phyloP scores from a whole-genome alignment of 768 basidiomycete genomes.

The Agrocybe praecox region DNA sequence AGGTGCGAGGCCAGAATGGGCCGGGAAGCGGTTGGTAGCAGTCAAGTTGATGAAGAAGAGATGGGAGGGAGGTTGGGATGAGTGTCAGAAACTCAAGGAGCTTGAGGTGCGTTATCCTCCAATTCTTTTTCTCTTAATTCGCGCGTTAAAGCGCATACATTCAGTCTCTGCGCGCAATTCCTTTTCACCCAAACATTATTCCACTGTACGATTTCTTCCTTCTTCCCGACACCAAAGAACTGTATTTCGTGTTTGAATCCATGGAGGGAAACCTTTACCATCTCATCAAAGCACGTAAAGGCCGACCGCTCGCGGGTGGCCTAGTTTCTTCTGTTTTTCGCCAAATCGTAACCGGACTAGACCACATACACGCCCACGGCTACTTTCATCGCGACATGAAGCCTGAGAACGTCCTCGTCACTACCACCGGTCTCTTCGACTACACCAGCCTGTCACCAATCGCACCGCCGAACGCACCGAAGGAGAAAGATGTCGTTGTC shows the following conservation, averaged over 20 bases:
- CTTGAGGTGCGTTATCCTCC: constrained; percentile 68
- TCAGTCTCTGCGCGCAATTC: constrained; percentile 92
- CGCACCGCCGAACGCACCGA: constrained; percentile 60
- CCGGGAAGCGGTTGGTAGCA: constrained; percentile 92
- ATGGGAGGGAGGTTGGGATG: constrained; percentile 98
- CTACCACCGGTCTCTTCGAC: constrained; percentile 93
- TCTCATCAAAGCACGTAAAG: constrained; percentile 96
- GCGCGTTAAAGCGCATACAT: constrained; percentile 7
- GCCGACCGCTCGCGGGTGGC: constrained; percentile 94
- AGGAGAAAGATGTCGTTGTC: constrained; percentile 93
- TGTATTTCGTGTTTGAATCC: constrained; percentile 99
- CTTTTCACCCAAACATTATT: constrained; percentile 96
- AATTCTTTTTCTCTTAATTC: constrained; percentile 14
- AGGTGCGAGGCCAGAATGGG: constrained; percentile 91
- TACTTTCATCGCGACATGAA: constrained; percentile 99
- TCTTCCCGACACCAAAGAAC: constrained; percentile 91
- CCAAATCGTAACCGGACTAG: constrained; percentile 87
- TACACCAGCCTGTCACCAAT: constrained; percentile 82
- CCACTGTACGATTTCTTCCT: constrained; percentile 99
- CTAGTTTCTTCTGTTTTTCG: constrained; percentile 93
- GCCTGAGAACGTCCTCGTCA: constrained; percentile 98
- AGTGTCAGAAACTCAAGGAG: constrained; percentile 94
- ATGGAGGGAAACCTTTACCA: constrained; percentile 99
- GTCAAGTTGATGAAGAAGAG: constrained; percentile 98
- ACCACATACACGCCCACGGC: constrained; percentile 90